Evolutionary conservation across 2,329 filamentous ascomycete genomes (phyloP), one percentile per base, ranked within the genome.

Genomic region (Aspergillus sp.): DNA sequence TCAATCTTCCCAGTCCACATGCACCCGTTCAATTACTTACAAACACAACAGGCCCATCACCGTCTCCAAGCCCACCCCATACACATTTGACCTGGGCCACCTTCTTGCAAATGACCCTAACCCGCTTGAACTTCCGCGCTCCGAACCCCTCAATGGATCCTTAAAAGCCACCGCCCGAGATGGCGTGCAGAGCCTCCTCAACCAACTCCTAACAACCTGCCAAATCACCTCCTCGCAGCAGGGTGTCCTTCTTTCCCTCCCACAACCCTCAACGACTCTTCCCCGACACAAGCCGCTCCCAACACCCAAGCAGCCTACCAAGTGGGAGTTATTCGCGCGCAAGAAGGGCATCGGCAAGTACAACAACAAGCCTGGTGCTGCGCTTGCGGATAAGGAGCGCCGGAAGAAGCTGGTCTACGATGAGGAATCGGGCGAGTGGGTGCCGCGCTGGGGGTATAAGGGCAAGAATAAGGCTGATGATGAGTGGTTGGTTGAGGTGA

Each of bases 241-340:
- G 55, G 85, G 92, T 66, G 90, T 98, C 2, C 85, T 93, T 50
- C 86, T 98, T 54, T 82, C 84, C 15, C 87, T 99, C 0, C 95
- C 95, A 0, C 75, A 83, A 0, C 81, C 86, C 0, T 79, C 83
- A 19, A 96, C 89, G 1, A 75, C 81, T 0, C 82, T 98, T 4
- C 95, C 95, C 22, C 89, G 95, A 66, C 93, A 97, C 79, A 98
- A 99, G 77, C 91, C 91, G 9, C 81, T 98, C 8, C 95, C 95
- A 1, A 83, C 86, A 56, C 84, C 87, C 65, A 95, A 93, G 79
- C 81, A 88, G 57, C 89, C 89, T 66, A 98, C 93, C 58, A 96
- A 92, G 75, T 99, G 95, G 95, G 89, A 96, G 80, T 86, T 89
- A 70, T 99, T 99, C 79, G 95, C 95, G 46, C 89, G 87, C 75